Base-by-base conservation (phyloP, 1,139 yeast genomes). In the Zygoascus sp. region DNA sequence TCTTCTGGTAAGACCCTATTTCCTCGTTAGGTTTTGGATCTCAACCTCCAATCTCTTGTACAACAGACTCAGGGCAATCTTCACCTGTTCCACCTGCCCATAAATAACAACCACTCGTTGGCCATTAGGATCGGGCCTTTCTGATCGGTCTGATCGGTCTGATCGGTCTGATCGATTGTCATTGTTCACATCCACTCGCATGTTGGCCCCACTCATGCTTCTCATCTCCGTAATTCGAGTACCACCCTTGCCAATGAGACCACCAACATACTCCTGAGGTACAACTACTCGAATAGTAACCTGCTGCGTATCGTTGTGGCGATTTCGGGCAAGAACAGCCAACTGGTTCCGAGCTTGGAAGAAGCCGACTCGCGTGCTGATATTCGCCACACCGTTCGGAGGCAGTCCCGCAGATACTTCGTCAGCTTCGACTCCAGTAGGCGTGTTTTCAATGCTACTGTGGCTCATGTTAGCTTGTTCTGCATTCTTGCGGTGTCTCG, bases 191-290 rank as follows among this genome's bases (percentile, higher is more conserved):
- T 53, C 59, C 19, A 62, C 56, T 32, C 55, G 51, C 61, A 87
- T 83, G 42, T 77, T 76, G 32, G 94, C 84, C 36, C 88, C 88
- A 43, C 89, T 79, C 42, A 74, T 76, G 60, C 81, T 80, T 58
- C 95, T 74, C 43, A 87, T 83, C 49, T 89, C 94, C 62, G 82
- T 88, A 57, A 87, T 84, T 63, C 92, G 75, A 17, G 82, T 71
- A 34, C 95, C 95, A 55, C 80, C 79, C 59, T 82, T 83, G 52
- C 96, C 96, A 57, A 87, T 84, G 47, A 87, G 73, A 27, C 94
- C 88, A 27, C 95, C 96, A 43, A 87, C 92, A 64, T 79, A 79
- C 47, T 81, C 86, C 59, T 81, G 81, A 35, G 94, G 88, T 62
- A 86, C 81, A 19, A 72, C 68, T 17, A 80, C 69, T n/a, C 64